Evolutionary conservation across 306 rosid species (phyloP), one percentile per base, ranked within the genome.

Genomic region (Medicago arabica): DNA sequence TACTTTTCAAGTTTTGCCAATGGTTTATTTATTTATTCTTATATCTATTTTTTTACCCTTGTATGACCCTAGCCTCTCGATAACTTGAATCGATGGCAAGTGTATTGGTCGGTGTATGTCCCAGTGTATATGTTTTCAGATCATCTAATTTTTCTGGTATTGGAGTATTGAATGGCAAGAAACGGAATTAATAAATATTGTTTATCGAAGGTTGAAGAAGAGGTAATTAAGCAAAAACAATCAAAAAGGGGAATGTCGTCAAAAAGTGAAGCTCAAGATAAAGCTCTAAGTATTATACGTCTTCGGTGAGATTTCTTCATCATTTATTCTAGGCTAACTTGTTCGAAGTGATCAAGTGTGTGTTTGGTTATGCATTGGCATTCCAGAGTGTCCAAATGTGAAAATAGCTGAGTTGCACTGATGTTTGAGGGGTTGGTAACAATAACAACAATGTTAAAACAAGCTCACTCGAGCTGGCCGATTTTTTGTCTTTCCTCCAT

Each of bases 231-330:
- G 78, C 95, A 87, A 77, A 93, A 88, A 81, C 96, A 90, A 74
- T 88, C 86, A 47, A 92, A 87, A 83, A 86, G 93, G 81, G 98
- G 97, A 58, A 64, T 84, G 47, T 88, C 95, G 81, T 86, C 97
- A 49, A 94, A 92, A 86, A 87, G 90, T 40, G 94, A 94, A 86
- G 97, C 92, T 70, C 97, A 92, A 85, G 98, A 94, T 86, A 90
- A 85, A 89, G 95, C 83, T 71, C 64, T 90, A 69, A 85, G 90
- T 76, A 78, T 87, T 70, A 92, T 91, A 68, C 86, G 93, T 25
- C 75, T 90, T 67, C 91, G 86, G 97, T 90, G 83, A 70, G 88
- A 76, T 60, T 69, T 69, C 51, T 68, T 59, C 46, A 4, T 72
- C 69, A 72, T 41, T 71, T 59, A 16, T 69, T 40, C 71, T 78